These are phyloP conservation scores for Colletotrichum truncatum DNA, from an alignment of 2,329 filamentous ascomycete species.

Conservation along the genomic window DNA sequence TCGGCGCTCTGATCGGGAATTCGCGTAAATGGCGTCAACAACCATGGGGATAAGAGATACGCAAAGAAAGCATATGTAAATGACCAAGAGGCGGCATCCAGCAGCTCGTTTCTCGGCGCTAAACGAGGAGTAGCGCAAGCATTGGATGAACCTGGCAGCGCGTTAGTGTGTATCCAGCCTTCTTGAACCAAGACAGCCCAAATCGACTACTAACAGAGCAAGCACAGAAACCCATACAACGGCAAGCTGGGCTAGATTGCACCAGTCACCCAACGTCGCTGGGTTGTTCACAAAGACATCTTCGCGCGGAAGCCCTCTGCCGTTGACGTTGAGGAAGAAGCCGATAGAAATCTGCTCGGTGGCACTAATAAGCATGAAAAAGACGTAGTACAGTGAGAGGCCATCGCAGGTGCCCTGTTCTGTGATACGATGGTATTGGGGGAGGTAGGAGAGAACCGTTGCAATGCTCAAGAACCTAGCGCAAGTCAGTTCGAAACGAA, in stretches of 20 bases:
- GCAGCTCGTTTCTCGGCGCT: no score
- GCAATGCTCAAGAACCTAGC: background rate
- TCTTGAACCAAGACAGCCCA: background rate
- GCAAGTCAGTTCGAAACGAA: background rate
- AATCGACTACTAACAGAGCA: background rate
- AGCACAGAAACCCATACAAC: conserved; percentile 4
- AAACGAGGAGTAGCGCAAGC: background rate
- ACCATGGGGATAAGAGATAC: background rate
- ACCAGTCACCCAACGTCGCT: conserved; percentile 11
- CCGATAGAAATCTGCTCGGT: conserved; percentile 10
- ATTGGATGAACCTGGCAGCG: background rate
- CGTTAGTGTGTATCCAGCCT: background rate
- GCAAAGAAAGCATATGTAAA: background rate
- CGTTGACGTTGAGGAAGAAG: conserved; percentile 7
- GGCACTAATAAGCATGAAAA: background rate
- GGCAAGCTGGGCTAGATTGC: conserved; percentile 10
- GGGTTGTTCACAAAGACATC: conserved; percentile 14
- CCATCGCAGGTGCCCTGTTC: conserved; percentile 11
- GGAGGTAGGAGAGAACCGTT: background rate
- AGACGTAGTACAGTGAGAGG: conserved; percentile 3
- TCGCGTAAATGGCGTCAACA: background rate
- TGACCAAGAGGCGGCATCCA: background rate
- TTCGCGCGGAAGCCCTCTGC: background rate
- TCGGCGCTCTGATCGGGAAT: background rate
- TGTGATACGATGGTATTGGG: conserved; percentile 11